Evolutionary conservation across 192 early-diverging fungal species (phyloP), one percentile per base, ranked within the genome.

Genomic region (Coemansia aciculifera): DNA sequence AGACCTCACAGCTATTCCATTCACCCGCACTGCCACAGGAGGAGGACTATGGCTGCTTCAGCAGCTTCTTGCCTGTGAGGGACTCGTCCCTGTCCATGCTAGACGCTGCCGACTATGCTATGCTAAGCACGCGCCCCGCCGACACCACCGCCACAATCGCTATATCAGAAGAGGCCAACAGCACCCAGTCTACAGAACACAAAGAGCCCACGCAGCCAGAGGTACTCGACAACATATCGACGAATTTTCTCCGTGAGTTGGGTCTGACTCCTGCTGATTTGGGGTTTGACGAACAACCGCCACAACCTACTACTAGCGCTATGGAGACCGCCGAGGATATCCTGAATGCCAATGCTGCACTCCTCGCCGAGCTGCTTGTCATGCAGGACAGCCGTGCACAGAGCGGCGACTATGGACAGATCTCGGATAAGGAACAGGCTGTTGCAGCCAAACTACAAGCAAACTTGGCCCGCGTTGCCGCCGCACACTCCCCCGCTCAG

Each of bases 341-440:
- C 17, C 27, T 83, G 44, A 24, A 12, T 1, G 63, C 66, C n/a
- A 77, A 83, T 32, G 66, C 44, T 38, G 32, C 11, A n/a, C 59
- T 83, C 37, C 59, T 83, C 34, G 63, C 48, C 29, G 59, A 59
- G 52, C 66, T 83, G 31, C 38, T 70, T 4, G 68, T 66, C 37
- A 34, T 77, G 46, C 80, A 83, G 66, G 80, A 83, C 38, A 23
- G 12, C 17, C 72, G 80, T 5, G 80, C 75, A 8, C 57, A 34
- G 13, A 63, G 46, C 64, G 62, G 54, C 19, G 46, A 69, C 34
- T 74, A 66, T 36, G 75, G 59, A 27, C 21, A 51, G 59, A 67
- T 83, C 1, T 68, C 71, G 38, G 49, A 63, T 1, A 72, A 74
- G 34, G 80, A 83, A 59, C 42, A 44, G 63, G 48, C 27, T 11